These are phyloP conservation scores for Vickermania ingenoplastis DNA, from an alignment of 208 protist species.

Conservation along the genomic window DNA sequence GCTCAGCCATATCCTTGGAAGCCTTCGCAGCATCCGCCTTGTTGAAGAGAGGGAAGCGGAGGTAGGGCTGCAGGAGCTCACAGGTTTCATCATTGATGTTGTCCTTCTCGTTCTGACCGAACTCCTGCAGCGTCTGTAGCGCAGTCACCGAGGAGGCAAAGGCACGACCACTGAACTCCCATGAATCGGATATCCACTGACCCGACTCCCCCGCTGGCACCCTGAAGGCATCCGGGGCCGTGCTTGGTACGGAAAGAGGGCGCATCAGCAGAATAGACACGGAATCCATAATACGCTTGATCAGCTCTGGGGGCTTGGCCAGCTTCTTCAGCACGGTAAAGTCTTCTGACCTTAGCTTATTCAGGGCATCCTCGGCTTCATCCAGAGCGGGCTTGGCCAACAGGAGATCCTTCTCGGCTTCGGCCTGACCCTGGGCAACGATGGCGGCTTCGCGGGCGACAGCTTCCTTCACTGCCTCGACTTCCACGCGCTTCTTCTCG, in stretches of 20 bases:
- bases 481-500: conserved; percentile 94
- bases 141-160: conserved; percentile 71
- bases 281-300: conserved; percentile 97
- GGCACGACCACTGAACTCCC: conserved; percentile 79
- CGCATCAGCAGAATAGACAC: conserved; percentile 92
- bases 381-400: conserved; percentile 90
- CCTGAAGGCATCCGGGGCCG: neutral
- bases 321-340: conserved; percentile 94
- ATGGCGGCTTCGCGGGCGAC: conserved; percentile 84
- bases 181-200: conserved; percentile 88
- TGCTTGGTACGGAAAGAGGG: conserved; percentile 53
- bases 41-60: conserved; percentile 94
- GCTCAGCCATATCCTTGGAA: conserved; percentile 86
- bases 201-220: conserved; percentile 81
- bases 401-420: conserved; percentile 93
- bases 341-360: conserved; percentile 89
- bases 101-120: conserved; percentile 89
- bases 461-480: conserved; percentile 89
- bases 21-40: conserved; percentile 88
- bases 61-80: conserved; percentile 96
- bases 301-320: conserved; percentile 92
- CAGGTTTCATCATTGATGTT: conserved; percentile 98
- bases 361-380: conserved; percentile 91
- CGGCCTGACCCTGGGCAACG: conserved; percentile 86
- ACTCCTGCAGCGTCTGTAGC: conserved; percentile 68